Percentiles rank a stretch among this genome's conserved stretches.
Evolutionary conservation across 176 grass and related monocot genomes (phyloP).

Genomic region (sorghum (Sorghum bicolor)): Sorghum_bicolor_NCBIv3 NC_012872.2:2604001-2604500

Average conservation of each 20-base stretch:
- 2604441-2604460: too few relatives aligned
- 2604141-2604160: background rate
- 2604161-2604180: background rate
- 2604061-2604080: conserved; percentile 84
- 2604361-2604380: too few relatives aligned
- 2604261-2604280: background rate
- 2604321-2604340: too few relatives aligned
- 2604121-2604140: background rate
- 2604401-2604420: too few relatives aligned
- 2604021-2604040: conserved; percentile 88
- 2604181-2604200: background rate
- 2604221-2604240: background rate
- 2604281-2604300: background rate
- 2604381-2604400: too few relatives aligned
- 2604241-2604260: background rate
- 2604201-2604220: background rate
- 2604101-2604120: background rate
- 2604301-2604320: too few relatives aligned
- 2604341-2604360: too few relatives aligned
- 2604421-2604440: too few relatives aligned
- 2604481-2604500: too few relatives aligned
- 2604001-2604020: conserved; percentile 75
- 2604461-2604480: too few relatives aligned
- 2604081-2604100: background rate
- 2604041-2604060: conserved; percentile 92